These are phyloP conservation scores for Trichoderma simmonsii DNA, from an alignment of 2,329 filamentous ascomycete species.

Conservation along the genomic window DNA sequence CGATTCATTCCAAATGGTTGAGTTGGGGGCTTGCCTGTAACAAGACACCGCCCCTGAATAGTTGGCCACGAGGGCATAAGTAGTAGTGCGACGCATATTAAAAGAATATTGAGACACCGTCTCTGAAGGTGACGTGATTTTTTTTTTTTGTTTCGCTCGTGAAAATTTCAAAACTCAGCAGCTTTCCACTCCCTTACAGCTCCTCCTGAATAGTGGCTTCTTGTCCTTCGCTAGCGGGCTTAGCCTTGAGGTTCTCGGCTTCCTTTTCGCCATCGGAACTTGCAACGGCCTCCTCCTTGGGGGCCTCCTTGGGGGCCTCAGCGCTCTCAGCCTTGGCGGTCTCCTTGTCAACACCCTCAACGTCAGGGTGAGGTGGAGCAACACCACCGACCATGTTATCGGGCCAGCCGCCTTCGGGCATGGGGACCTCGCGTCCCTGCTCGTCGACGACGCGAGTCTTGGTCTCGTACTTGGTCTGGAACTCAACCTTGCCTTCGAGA, in stretches of 20 bases:
- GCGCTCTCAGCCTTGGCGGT: slow-evolving; percentile 45
- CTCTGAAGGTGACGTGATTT: neutral
- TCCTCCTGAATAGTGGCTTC: slow-evolving; percentile 49
- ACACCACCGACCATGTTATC: slow-evolving; percentile 39
- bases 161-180: neutral
- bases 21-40: neutral
- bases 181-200: slow-evolving; percentile 28
- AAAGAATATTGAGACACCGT: slow-evolving; percentile 6
- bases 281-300: slow-evolving; percentile 41
- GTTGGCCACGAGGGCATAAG: neutral
- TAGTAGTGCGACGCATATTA: neutral
- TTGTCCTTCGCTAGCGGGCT: slow-evolving; percentile 61
- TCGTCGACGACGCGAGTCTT: slow-evolving; percentile 79
- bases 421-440: slow-evolving; percentile 70
- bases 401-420: slow-evolving; percentile 40
- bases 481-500: slow-evolving; percentile 88
- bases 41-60: neutral
- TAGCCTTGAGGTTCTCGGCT: slow-evolving; percentile 52
- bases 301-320: slow-evolving; percentile 42
- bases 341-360: slow-evolving; percentile 59
- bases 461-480: slow-evolving; percentile 96
- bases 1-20: neutral
- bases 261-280: slow-evolving; percentile 60
- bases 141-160: slow-evolving; percentile 3
- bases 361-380: slow-evolving; percentile 59